phyloP scores from a whole-genome alignment of 768 basidiomycete genomes.

The Rhizopogon rudus region DNA sequence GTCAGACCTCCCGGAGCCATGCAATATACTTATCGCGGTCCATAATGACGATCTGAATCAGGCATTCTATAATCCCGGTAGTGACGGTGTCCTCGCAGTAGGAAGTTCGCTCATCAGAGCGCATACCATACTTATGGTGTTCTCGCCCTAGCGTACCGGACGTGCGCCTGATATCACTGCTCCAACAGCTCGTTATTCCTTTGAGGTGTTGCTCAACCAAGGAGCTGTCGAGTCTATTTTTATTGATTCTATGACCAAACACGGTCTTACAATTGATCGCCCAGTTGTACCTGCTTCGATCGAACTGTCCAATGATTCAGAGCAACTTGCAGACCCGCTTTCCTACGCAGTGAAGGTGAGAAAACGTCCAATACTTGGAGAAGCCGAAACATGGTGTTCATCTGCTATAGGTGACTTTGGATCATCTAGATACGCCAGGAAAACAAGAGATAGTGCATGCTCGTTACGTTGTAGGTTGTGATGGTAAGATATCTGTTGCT shows the following conservation, averaged over 20 bases:
- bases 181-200: conserved; percentile 61
- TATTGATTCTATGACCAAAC: conserved; percentile 31
- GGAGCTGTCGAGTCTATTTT: conserved; percentile 37
- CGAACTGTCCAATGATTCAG: conserved; percentile 30
- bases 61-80: conserved; percentile 72
- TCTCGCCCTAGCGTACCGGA: conserved; percentile 44
- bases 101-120: neutral
- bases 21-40: neutral
- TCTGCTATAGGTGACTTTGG: conserved; percentile 5
- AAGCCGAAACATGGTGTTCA: neutral
- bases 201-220: conserved; percentile 50
- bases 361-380: neutral
- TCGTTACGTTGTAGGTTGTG: conserved; percentile 32
- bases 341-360: conserved; percentile 28
- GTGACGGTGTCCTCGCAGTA: conserved; percentile 58
- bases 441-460: conserved; percentile 30
- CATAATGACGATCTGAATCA: conserved; percentile 16
- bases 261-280: conserved; percentile 30
- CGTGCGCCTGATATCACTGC: conserved; percentile 61
- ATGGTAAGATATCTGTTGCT: conserved; percentile 18
- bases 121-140: neutral
- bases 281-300: conserved; percentile 26
- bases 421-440: conserved; percentile 22
- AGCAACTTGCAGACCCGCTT: conserved; percentile 25
- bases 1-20: conserved; percentile 12